phyloP scores from a whole-genome alignment of 2,329 filamentous ascomycete genomes.

The Neonectria hederae region DNA sequence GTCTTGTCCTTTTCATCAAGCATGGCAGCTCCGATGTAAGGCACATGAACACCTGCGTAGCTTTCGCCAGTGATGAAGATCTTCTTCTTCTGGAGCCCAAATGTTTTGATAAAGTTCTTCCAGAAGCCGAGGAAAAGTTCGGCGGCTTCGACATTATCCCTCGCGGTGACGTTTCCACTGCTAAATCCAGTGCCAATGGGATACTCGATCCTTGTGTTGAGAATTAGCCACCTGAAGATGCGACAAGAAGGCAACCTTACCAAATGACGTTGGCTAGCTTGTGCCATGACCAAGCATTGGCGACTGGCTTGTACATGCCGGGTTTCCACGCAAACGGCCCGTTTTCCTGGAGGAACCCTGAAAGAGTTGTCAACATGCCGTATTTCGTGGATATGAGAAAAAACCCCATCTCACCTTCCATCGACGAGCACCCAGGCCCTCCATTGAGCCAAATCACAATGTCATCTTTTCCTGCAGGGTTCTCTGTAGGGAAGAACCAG shows the following conservation, averaged over 20 bases:
- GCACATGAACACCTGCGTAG: slow-evolving; percentile 73
- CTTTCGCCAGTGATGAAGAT: slow-evolving; percentile 67
- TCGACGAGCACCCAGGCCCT: slow-evolving; percentile 24
- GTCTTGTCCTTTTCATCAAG: slow-evolving; percentile 69
- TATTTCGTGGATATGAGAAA: background rate
- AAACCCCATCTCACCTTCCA: slow-evolving; percentile 2
- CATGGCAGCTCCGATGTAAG: slow-evolving; percentile 76
- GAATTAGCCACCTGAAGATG: background rate
- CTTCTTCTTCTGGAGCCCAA: slow-evolving; percentile 69
- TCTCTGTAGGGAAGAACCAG: slow-evolving; percentile 37
- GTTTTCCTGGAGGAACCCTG: slow-evolving; percentile 75
- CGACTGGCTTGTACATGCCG: slow-evolving; percentile 71
- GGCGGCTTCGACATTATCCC: slow-evolving; percentile 70
- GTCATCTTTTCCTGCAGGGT: slow-evolving; percentile 36
- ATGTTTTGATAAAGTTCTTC: slow-evolving; percentile 77
- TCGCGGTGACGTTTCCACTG: slow-evolving; percentile 68
- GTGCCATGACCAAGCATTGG: slow-evolving; percentile 73
- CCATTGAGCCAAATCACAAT: slow-evolving; percentile 37
- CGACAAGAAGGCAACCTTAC: background rate
- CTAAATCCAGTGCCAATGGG: slow-evolving; percentile 73
- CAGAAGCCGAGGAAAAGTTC: slow-evolving; percentile 77
- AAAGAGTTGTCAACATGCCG: background rate
- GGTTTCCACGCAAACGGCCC: slow-evolving; percentile 75
- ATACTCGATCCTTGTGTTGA: slow-evolving; percentile 65
- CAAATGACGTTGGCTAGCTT: slow-evolving; percentile 60